Base-by-base conservation (phyloP, 2,329 filamentous ascomycete species). In the Fonsecaea nubica region DNA sequence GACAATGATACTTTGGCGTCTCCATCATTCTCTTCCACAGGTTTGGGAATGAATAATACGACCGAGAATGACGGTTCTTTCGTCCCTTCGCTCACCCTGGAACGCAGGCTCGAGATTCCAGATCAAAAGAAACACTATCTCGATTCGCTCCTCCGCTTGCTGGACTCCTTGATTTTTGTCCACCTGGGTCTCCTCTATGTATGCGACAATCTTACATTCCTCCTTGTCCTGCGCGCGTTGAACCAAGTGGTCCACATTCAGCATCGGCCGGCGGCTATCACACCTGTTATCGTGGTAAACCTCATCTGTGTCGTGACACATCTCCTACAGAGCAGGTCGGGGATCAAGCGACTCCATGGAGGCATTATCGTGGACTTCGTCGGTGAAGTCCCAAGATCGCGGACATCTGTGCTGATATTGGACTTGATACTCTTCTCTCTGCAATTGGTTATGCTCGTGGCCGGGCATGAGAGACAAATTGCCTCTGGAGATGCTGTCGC, bases 331-430 rank as follows among this genome's bases (percentile, higher is more conserved):
- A 80, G 80, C 18, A 78, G 84, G 48, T 81, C 87, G 5, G 76
- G 83, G 63, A 80, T 79, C n/a, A 66, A 65, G 40, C 83, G 82
- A 5, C 85, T 89, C 12, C 86, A 89, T 73, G 87, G 87, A 5
- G 86, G 87, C 2, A 70, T 89, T 58, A 81, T 87, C 70, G 86
- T 90, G 72, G 87, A 89, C 76, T 89, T 89, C 72, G 85, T 89
- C 61, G 87, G 87, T 15, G 85, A 89, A 75, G 80, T 83, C 70
- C 84, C 83, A 1, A 86, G 86, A 2, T 83, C 84, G 61, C 84
- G 83, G 72, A 74, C 82, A 56, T 80, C 82, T 69, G 78, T 89
- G 12, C 72, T 85, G 4, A 72, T 78, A 3, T 77, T 88, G 67
- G 87, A 89, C 73, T 50, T 84, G 8, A 74, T 87, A 40, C 78